Base-by-base conservation (phyloP, 1,284 basidiomycete genomes). In the Tylopilus sp. region DNA sequence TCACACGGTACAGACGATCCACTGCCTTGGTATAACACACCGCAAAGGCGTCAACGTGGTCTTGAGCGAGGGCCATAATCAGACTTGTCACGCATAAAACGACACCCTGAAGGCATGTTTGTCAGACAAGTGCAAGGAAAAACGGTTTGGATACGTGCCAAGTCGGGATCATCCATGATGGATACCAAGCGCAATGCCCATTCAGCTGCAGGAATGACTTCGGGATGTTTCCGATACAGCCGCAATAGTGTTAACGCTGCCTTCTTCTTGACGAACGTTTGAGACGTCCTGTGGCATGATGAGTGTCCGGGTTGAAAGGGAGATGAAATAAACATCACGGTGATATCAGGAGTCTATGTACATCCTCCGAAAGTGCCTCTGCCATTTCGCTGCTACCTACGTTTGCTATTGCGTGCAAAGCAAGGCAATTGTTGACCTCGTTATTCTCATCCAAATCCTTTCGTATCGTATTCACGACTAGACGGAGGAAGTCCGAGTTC, bases 321-420 rank as follows among this genome's bases (percentile, higher is more conserved):
- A 29, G 47, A 20, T 15, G n/a, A 15, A 40, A 35, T 44, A 4
- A 77, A 46, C 33, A 88, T 66, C 65, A 96, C 92, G 93, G 92
- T 57, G 94, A 97, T 62, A 99, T 98, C 53, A 99, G 77, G 24
- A 96, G 74, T 41, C 94, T 82, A 70, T 99, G 94, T 0, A 99
- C 96, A 59, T 95, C 92, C 57, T 91, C 91, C 7, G 82, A 84
- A 39, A 99, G 75, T 7, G 94, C 86, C 66, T 99, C 96, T 11
- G 96, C 94, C 93, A 99, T 99, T 71, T 98, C 96, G 63, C 87
- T 89, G 33, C 94, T 92, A 45, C 95, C 96, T 26, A 99, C 91
- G 64, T 97, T 99, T 14, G 96, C 96, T 57, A 99, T 97, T 2
- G 95, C 96, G 64, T 99, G 96, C 46, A 99, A 72, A 1, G 96